Evolutionary conservation across 2,329 filamentous ascomycete species (phyloP), one percentile per base, ranked within the genome.

Genomic region (Pyrenochaeta sp.): DNA sequence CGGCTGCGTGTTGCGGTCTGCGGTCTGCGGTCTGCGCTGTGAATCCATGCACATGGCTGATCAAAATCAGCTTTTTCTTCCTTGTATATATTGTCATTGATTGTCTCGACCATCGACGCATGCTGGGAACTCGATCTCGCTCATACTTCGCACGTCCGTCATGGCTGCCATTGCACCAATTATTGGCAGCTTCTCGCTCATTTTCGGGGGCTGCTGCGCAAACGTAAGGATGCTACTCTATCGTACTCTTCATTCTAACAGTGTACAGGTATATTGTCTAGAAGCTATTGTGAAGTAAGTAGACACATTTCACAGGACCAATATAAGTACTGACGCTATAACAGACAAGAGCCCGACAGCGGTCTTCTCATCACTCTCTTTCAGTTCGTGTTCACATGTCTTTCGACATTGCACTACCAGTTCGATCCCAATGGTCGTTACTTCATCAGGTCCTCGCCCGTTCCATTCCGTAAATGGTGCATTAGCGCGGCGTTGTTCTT

Each of bases 121-220:
- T 34, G 10, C 25, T 34, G 27, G 15, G 27, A 12, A 32, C 13
- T 13, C 24, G 7, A 34, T 15, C 25, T 15, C 13, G 42, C 5
- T 13, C 6, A 27, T 3, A 27, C n/a, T 43, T 48, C 5, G 8
- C 24, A 30, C 30, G 19, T 15, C 46, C 43, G 52, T 30, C 49
- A 77, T 77, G 74, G 74, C 73, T 50, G 72, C 72, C 22, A 54
- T 77, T 49, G 74, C 74, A 12, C 68, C 77, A 22, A 69, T 80
- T 37, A 68, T 75, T 9, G 77, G 78, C 56, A 96, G 96, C 85
- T 84, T 94, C 56, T 85, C 84, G 50, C 85, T 98, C 65, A 98
- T 99, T 58, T 97, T 99, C 77, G 95, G 95, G 50, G 95, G 95
- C 30, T 97, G 93, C 75, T 97, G 93, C 80, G 92, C 92, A 36